These are phyloP conservation scores for Bisporella sp. DNA, from an alignment of 2,329 filamentous ascomycete genomes.

Conservation along the genomic window DNA sequence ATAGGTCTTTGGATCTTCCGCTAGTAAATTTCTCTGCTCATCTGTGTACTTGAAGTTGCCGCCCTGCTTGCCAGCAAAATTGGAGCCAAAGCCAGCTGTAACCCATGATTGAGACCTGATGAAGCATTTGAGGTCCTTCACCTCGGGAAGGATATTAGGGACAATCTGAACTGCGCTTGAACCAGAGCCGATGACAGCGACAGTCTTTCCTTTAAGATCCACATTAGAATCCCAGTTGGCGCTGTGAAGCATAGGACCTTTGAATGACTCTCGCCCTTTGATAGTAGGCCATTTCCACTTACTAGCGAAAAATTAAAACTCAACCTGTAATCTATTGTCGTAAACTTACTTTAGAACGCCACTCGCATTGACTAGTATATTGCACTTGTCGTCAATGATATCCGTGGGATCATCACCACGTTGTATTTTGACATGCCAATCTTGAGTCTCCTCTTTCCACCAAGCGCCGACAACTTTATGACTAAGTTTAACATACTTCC, in stretches of 20 bases:
- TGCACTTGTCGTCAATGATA: slow-evolving; percentile 35
- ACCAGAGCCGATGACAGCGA: slow-evolving; percentile 32
- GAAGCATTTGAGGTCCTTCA: slow-evolving; percentile 37
- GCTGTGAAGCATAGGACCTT: slow-evolving; percentile 37
- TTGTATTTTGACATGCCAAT: slow-evolving; percentile 33
- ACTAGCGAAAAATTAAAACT: slow-evolving; percentile 27
- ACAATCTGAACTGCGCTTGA: slow-evolving; percentile 30
- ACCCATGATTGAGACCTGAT: slow-evolving; percentile 44
- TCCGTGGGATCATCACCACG: slow-evolving; percentile 24
- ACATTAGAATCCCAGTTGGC: slow-evolving; percentile 31
- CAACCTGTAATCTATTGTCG: slow-evolving; percentile 10
- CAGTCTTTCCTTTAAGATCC: slow-evolving; percentile 18
- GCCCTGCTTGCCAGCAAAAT: slow-evolving; percentile 9
- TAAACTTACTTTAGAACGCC: slow-evolving; percentile 41
- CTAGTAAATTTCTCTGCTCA: slow-evolving; percentile 32
- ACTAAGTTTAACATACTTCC: slow-evolving; percentile 36
- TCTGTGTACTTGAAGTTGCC: slow-evolving; percentile 25
- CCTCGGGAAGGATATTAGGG: slow-evolving; percentile 29
- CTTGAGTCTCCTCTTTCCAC: slow-evolving; percentile 36
- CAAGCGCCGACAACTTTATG: slow-evolving; percentile 34
- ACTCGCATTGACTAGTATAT: slow-evolving; percentile 35
- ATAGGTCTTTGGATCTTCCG: slow-evolving; percentile 27
- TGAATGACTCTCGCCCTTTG: slow-evolving; percentile 37
- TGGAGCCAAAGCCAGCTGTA: slow-evolving; percentile 16
- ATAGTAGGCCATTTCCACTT: slow-evolving; percentile 35